phyloP scores from a whole-genome alignment of 202 grass and related monocot species.

The Dendrocalamus latiflorus region DNA sequence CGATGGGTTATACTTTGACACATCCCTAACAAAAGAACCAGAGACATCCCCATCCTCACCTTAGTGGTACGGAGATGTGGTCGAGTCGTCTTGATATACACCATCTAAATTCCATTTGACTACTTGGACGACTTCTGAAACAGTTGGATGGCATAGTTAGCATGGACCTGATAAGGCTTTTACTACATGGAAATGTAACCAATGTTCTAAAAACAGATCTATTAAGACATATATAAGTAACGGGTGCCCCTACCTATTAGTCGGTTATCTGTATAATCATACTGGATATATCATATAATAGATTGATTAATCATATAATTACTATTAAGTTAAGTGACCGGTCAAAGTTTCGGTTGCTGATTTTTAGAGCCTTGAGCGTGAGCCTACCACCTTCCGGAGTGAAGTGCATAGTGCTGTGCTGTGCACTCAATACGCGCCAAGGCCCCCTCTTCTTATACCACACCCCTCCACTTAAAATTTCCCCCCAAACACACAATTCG shows the following conservation, averaged over 20 bases:
- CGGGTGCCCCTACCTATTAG: no score
- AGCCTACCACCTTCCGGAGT: conserved; percentile 17
- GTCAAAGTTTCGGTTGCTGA: no score
- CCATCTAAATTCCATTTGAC: not conserved
- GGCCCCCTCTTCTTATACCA: conserved; percentile 21
- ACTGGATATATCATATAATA: no score
- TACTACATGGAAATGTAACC: not conserved
- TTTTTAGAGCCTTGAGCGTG: not conserved
- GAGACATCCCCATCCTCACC: not conserved
- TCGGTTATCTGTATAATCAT: no score
- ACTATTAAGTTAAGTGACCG: no score
- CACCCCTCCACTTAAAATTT: conserved; percentile 17
- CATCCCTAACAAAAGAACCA: no score
- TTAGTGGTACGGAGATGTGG: not conserved
- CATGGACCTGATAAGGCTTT: conserved; percentile 34
- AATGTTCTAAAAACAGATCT: no score
- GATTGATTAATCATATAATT: no score
- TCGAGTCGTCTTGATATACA: not conserved
- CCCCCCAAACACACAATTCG: not conserved
- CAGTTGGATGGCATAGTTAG: not conserved
- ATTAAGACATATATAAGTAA: no score
- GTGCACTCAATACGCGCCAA: not conserved
- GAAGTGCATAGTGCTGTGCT: conserved; percentile 1
- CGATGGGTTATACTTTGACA: no score
- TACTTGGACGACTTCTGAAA: not conserved